Evolutionary conservation across 2,329 filamentous ascomycete species (phyloP), one percentile per base, ranked within the genome.

Genomic region (Aspergillus vadensis): DNA sequence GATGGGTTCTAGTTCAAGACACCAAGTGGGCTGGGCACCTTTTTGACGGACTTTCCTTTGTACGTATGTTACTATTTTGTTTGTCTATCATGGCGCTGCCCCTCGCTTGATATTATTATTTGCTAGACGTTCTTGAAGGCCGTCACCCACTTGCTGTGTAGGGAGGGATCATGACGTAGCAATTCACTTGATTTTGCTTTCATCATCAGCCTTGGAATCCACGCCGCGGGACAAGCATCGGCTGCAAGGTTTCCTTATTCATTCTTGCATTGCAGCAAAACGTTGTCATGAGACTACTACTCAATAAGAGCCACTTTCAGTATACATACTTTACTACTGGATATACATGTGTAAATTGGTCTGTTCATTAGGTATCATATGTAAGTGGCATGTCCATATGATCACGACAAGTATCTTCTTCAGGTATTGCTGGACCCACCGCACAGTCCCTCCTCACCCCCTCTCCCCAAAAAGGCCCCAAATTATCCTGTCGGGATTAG

Each of bases 401-500:
- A 30, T 25, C 25, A 15, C n/a, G 44, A 30, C 19, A 10, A 14
- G 15, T 49, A 30, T 19, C 15, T 10, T 50, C 47, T 30, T 32
- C 23, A 49, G 12, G 23, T 49, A 6, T 17, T 15, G 41, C n/a
- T 17, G 17, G 53, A 44, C 27, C 17, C 39, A 55, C 53, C 41
- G n/a, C 17, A 19, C 43, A 30, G 53, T 23, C 19, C 39, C 2
- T 17, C 32, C n/a, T n/a, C n/a, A n/a, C n/a, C 32, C 10, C 5
- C 32, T 2, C 6, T 5, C 12, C 10, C 5, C 32, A 41, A 4
- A 55, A 38, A 38, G 23, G 27, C 53, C 53, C 53, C 44, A 23
- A 55, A 55, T 55, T 55, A 55, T 55, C n/a, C 53, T 30, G 15
- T 30, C 47, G 47, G 47, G 30, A 50, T 19, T 27, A 19, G 23